Evolutionary conservation across 331 rosid species (phyloP), one percentile per base, ranked within the genome.

Genomic region (Arachis monticola): DNA sequence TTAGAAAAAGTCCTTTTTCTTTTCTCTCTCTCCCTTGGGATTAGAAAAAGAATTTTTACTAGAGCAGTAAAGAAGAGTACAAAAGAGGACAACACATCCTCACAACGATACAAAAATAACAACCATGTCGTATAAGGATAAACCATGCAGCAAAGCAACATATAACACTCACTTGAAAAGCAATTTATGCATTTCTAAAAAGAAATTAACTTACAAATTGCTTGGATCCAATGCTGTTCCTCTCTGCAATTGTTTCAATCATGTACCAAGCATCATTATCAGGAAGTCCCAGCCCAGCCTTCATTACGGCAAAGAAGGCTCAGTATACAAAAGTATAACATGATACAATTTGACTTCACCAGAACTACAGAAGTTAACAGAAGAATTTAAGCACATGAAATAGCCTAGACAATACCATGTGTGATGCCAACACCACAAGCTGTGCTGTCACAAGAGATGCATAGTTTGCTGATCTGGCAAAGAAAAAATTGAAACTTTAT

Each of bases 271-370:
- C 88, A 87, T 92, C 99, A 52, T 72, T 83, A 79, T 92, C 97
- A 74, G 91, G 91, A 82, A 95, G 96, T 78, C 99, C 99, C 69
- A 95, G 78, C 42, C 99, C 99, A 80, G 96, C 97, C 99, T 95
- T 86, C 77, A 82, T n/a, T 11, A 64, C 64, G 75, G 67, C 12
- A 73, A 62, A 77, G 75, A 53, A 81, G 46, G 69, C 59, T 74
- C 75, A 75, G 67, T 10, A 51, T 52, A 76, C 11, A n/a, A 75
- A 74, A 72, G 22, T 64, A 80, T 45, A 50, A 41, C 50, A 51
- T 60, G 4, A 75, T 14, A 32, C 50, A 72, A 30, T 42, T 71
- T 50, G 52, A 44, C 17, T 64, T 40, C 5, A 79, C 53, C 11
- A 50, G 44, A 75, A 52, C 38, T 53, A 32, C 7, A 57, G 69